phyloP scores from a whole-genome alignment of 192 early-diverging fungal species.

The Backusella liffmaniae region DNA sequence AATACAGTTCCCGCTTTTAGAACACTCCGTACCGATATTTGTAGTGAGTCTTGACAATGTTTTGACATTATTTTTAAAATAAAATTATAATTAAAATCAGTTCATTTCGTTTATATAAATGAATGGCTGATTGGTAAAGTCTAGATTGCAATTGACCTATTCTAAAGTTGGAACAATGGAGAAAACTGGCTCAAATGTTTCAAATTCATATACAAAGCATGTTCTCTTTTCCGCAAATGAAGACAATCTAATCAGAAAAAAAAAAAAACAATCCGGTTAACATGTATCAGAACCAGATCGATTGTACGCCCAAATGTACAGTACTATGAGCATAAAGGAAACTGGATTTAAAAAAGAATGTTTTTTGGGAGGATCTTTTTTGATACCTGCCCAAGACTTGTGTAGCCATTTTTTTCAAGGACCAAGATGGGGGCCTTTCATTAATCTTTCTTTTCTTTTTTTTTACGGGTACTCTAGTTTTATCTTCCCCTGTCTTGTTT shows the following conservation, averaged over 20 bases:
- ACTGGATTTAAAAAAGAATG: neutral
- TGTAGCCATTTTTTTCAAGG: neutral
- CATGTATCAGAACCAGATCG: neutral
- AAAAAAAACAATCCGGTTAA: neutral
- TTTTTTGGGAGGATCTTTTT: neutral
- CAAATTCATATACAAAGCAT: neutral
- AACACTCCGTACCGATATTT: neutral
- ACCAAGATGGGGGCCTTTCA: neutral
- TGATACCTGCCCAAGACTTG: neutral
- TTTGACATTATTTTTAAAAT: neutral
- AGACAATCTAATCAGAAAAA: neutral
- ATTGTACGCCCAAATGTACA: slow-evolving; percentile 1
- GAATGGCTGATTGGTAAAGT: neutral
- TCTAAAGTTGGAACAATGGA: neutral
- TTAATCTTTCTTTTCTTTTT: neutral
- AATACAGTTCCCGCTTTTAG: slow-evolving; percentile 2
- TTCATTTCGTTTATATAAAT: neutral
- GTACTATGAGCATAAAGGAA: neutral
- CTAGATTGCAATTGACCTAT: neutral
- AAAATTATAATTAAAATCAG: neutral
- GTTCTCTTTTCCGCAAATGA: neutral
- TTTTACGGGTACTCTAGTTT: neutral
- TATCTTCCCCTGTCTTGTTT: neutral
- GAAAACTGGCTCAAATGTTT: neutral
- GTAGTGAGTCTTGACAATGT: neutral